Evolutionary conservation across 208 protist genomes (phyloP).

Genomic region (Zelonia costaricensis): DNA sequence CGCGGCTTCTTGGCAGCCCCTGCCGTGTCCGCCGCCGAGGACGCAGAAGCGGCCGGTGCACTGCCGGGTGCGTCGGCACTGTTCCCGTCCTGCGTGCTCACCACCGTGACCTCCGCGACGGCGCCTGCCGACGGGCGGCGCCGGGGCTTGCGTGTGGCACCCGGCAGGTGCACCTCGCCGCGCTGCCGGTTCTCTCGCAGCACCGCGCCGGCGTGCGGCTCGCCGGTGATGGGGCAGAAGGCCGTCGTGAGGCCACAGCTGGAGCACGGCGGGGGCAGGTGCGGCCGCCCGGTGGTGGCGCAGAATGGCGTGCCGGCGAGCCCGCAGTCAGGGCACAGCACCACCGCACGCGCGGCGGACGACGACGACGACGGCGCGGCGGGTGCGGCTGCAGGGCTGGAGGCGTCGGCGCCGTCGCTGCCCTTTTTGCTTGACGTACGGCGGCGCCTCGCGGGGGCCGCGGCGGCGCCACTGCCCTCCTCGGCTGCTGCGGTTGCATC

Average conservation of each 20-base stretch:
- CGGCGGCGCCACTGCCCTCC: not conserved
- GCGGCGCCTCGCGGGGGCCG: conserved; percentile 7
- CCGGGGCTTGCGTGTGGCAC: conserved; percentile 8
- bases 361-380: not conserved
- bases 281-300: conserved; percentile 50
- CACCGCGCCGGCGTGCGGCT: conserved; percentile 39
- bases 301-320: conserved; percentile 60
- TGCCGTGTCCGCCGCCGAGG: not conserved
- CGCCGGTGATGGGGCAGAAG: conserved; percentile 72
- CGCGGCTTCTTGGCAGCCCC: conserved; percentile 17
- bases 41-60: not conserved
- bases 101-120: conserved; percentile 14
- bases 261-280: conserved; percentile 35
- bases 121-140: not conserved
- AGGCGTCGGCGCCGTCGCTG: not conserved
- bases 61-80: not conserved
- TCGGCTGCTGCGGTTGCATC: not conserved
- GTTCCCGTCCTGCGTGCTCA: conserved; percentile 18
- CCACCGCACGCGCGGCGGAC: not conserved
- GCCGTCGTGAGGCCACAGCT: conserved; percentile 51
- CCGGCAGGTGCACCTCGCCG: conserved; percentile 52
- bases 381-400: no score
- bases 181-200: conserved; percentile 37
- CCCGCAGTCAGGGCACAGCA: conserved; percentile 58
- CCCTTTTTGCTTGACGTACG: conserved; percentile 12